Evolutionary conservation across 2,329 filamentous ascomycete genomes (phyloP).

Genomic region (Fusarium pseudoanthophilum): DNA sequence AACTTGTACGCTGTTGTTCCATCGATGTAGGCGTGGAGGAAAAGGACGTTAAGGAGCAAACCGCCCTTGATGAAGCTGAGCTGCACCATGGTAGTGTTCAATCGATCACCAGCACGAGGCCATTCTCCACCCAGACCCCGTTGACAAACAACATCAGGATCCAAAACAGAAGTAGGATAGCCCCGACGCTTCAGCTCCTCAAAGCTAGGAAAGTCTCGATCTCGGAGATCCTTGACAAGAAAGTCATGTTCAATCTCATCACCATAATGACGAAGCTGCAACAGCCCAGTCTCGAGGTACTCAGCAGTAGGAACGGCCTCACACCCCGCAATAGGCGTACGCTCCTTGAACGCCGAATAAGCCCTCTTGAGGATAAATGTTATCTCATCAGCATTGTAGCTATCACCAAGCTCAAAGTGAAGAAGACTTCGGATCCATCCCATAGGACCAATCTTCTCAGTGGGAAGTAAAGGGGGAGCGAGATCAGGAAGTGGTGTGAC

Average conservation of each 20-base stretch:
- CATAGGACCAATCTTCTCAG: conserved; percentile 14
- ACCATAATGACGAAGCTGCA: conserved; percentile 16
- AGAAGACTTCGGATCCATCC: conserved; percentile 14
- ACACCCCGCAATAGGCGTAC: conserved; percentile 9
- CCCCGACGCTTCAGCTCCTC: conserved; percentile 1
- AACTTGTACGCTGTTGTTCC: conserved; percentile 11
- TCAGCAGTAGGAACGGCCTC: not conserved
- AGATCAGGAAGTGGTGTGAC: conserved; percentile 7
- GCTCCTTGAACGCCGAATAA: conserved; percentile 2
- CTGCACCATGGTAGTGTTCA: conserved; percentile 13
- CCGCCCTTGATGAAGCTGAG: conserved; percentile 9
- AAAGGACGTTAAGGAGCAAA: conserved; percentile 4
- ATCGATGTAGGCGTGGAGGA: not conserved
- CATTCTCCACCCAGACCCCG: conserved; percentile 14
- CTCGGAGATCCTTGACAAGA: conserved; percentile 10
- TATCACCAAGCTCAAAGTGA: conserved; percentile 8
- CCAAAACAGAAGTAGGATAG: not conserved
- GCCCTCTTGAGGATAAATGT: not conserved
- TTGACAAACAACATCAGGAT: conserved; percentile 14
- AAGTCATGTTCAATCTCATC: conserved; percentile 21
- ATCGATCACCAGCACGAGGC: conserved; percentile 7
- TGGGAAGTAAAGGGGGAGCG: conserved; percentile 17
- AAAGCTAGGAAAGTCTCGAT: conserved; percentile 6
- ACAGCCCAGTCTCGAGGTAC: not conserved
- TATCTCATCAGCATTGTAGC: not conserved